Percentiles rank a stretch among this genome's conserved stretches.
These are phyloP conservation scores for Poteriospumella lacustris DNA, from an alignment of 108 stramenopile species.

Conservation along the genomic window DNA sequence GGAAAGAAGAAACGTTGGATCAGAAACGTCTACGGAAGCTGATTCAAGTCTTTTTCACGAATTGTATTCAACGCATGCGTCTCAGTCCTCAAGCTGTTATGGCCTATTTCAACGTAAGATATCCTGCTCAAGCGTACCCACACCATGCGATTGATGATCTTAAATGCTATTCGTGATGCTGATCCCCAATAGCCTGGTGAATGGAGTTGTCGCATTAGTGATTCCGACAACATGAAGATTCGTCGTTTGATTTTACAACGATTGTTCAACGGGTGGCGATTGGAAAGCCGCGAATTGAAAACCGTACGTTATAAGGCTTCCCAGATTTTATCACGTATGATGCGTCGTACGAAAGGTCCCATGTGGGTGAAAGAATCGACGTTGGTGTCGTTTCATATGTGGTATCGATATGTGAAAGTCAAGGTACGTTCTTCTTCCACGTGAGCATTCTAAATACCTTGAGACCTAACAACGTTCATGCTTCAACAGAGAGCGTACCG, in stretches of 20 bases:
- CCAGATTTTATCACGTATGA: not conserved
- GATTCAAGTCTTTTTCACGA: not conserved
- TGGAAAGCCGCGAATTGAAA: not conserved
- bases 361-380: conserved; percentile 1
- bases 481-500: not conserved
- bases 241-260: not conserved
- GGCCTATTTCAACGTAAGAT: conserved; percentile 11
- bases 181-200: not conserved
- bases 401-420: not conserved
- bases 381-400: conserved; percentile 20
- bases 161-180: too few relatives aligned
- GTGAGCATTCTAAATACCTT: too few relatives aligned
- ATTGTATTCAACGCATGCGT: not conserved
- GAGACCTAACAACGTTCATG: not conserved
- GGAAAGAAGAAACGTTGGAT: conserved; percentile 2
- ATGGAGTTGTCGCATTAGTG: not conserved
- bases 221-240: not conserved
- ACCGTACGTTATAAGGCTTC: not conserved
- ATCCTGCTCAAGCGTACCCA: not conserved
- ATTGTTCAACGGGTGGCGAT: not conserved
- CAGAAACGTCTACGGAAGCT: not conserved
- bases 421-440: not conserved
- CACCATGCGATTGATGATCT: too few relatives aligned
- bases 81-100: conserved; percentile 5
- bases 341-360: not conserved